phyloP scores from a whole-genome alignment of 805 yeast species.

The Ogataea wickerhamii region DNA sequence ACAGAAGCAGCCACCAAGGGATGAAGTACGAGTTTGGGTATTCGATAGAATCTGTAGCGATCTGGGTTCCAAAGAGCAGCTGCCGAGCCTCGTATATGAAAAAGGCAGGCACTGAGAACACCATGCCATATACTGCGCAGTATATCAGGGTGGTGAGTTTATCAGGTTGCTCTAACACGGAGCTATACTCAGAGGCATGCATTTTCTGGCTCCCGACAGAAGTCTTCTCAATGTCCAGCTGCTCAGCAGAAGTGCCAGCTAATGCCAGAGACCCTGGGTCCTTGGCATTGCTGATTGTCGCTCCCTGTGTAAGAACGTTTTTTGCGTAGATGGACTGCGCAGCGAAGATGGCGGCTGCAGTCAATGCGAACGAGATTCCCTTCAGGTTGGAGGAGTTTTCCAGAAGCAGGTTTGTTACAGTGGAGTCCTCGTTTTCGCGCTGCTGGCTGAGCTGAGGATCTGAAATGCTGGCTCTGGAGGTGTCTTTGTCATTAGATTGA shows the following conservation, averaged over 20 bases:
- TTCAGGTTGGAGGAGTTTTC: slow-evolving; percentile 35
- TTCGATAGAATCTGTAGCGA: slow-evolving; percentile 6
- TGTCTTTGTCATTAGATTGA: slow-evolving; percentile 22
- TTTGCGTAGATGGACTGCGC: slow-evolving; percentile 85
- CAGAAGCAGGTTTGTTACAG: slow-evolving; percentile 4
- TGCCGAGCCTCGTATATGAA: slow-evolving; percentile 54
- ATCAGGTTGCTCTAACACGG: slow-evolving; percentile 51
- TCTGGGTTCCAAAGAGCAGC: slow-evolving; percentile 13
- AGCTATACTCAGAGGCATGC: slow-evolving; percentile 6
- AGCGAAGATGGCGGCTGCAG: slow-evolving; percentile 73
- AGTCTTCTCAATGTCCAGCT: slow-evolving; percentile 10
- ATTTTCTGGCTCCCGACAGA: slow-evolving; percentile 3
- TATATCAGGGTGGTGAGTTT: slow-evolving; percentile 77
- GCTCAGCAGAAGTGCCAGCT: slow-evolving; percentile 3
- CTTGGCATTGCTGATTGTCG: slow-evolving; percentile 1
- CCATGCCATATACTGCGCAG: slow-evolving; percentile 70
- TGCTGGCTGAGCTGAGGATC: slow-evolving; percentile 14
- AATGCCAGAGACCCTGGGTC: slow-evolving; percentile 19
- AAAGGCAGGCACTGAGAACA: slow-evolving; percentile 73
- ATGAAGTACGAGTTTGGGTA: slow-evolving; percentile 29
- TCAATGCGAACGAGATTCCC: slow-evolving; percentile 67
- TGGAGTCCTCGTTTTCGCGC: slow-evolving; percentile 6
- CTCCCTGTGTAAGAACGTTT: slow-evolving; percentile 58
- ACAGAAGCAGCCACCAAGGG: slow-evolving; percentile 46
- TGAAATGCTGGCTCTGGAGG: slow-evolving; percentile 10